These are phyloP conservation scores for Vigna nakashimae DNA, from an alignment of 306 rosid genomes.

Conservation along the genomic window DNA sequence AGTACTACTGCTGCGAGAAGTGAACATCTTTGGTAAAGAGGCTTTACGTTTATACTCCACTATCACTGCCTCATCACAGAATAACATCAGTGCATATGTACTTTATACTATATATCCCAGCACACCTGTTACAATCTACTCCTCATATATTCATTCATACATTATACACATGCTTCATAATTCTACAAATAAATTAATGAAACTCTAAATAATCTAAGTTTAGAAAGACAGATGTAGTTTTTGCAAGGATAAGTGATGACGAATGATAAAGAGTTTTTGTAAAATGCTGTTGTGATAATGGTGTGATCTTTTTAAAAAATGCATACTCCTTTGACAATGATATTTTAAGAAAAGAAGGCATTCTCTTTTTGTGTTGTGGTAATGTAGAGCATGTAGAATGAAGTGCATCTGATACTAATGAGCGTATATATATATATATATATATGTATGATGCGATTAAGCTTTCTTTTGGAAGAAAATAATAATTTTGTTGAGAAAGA, in stretches of 20 bases:
- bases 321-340: not conserved
- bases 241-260: not conserved
- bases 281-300: not conserved
- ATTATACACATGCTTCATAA: too few relatives aligned
- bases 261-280: not conserved
- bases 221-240: too few relatives aligned
- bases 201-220: not conserved
- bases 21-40: constrained; percentile 71
- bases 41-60: constrained; percentile 85
- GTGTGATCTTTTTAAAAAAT: not conserved
- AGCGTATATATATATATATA: not conserved
- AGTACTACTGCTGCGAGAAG: constrained; percentile 36
- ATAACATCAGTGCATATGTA: constrained; percentile 34
- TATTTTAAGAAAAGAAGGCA: not conserved
- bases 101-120: not conserved
- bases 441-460: not conserved
- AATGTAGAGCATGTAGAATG: not conserved
- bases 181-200: too few relatives aligned
- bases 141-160: not conserved
- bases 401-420: constrained; percentile 6
- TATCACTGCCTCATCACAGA: constrained; percentile 59
- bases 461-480: constrained; percentile 37
- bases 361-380: not conserved
- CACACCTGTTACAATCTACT: not conserved
- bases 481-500: constrained; percentile 27